Percentiles rank a stretch among this genome's conserved stretches.
phyloP scores from a whole-genome alignment of 2,329 filamentous ascomycete species.

The Aaosphaeria pasadenensis region DNA sequence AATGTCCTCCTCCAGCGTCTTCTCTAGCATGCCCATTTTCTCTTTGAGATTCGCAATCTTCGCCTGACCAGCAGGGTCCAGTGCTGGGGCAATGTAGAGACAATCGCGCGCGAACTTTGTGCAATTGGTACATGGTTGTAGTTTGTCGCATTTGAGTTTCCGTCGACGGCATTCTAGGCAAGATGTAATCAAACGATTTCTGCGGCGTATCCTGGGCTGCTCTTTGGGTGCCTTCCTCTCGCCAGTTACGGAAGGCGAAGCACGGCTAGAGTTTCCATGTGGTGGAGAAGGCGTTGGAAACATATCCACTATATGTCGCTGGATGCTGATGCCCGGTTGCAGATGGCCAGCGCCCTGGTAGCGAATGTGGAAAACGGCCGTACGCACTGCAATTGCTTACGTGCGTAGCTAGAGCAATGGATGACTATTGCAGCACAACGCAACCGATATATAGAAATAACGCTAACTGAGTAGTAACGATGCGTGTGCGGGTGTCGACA shows the following conservation, averaged over 20 bases:
- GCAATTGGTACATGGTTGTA: conserved; percentile 68
- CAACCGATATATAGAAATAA: too few relatives aligned
- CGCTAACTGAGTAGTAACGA: too few relatives aligned
- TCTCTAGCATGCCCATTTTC: conserved; percentile 69
- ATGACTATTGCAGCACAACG: not conserved
- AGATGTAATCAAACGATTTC: conserved; percentile 38
- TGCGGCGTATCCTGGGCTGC: conserved; percentile 31
- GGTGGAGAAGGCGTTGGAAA: conserved; percentile 6
- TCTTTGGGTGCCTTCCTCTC: conserved; percentile 15
- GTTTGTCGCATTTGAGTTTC: conserved; percentile 76
- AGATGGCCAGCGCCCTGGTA: not conserved
- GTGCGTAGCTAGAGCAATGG: conserved; percentile 2
- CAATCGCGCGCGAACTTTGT: conserved; percentile 51
- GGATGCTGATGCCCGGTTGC: not conserved
- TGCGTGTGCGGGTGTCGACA: too few relatives aligned
- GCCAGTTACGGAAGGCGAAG: conserved; percentile 3
- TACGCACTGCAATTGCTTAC: conserved; percentile 1
- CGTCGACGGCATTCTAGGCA: conserved; percentile 56
- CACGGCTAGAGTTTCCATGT: not conserved
- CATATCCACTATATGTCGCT: not conserved
- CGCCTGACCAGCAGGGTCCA: conserved; percentile 68
- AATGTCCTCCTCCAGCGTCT: conserved; percentile 66
- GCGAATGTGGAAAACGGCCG: not conserved
- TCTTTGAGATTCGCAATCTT: conserved; percentile 76
- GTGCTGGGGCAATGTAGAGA: conserved; percentile 63